phyloP scores from a whole-genome alignment of 345 rosid species.

The Crucihimalaya himalaica region DNA sequence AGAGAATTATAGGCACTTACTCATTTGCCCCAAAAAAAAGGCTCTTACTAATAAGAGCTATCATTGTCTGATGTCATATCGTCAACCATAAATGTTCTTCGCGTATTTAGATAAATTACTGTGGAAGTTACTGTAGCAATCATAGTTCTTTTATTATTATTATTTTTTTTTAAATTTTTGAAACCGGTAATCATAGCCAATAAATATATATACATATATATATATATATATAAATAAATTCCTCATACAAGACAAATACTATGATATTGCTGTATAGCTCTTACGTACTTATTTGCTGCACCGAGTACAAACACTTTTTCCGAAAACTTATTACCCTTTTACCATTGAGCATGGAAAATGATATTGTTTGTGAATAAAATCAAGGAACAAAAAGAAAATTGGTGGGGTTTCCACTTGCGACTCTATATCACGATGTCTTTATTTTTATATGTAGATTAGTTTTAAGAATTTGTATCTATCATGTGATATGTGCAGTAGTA shows the following conservation, averaged over 20 bases:
- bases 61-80: conserved; percentile 29
- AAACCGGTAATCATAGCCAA: conserved; percentile 7
- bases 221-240: background rate
- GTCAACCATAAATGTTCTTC: conserved; percentile 12
- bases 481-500: conserved; percentile 1
- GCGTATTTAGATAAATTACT: conserved; percentile 24
- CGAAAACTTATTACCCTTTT: background rate
- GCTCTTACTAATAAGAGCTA: background rate
- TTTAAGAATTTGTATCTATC: background rate
- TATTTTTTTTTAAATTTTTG: no score
- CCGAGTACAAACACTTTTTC: conserved; percentile 21
- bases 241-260: conserved; percentile 18
- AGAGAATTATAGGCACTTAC: background rate
- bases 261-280: conserved; percentile 3
- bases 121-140: conserved; percentile 12
- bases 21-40: background rate
- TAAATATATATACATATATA: background rate
- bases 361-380: conserved; percentile 11
- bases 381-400: background rate
- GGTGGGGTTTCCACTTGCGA: conserved; percentile 22
- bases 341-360: background rate
- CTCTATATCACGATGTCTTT: conserved; percentile 1
- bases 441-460: background rate
- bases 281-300: conserved; percentile 11
- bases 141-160: background rate